Evolutionary conservation across 768 basidiomycete species (phyloP), one percentile per base, ranked within the genome.

Genomic region (Gloeostereum incarnatum): DNA sequence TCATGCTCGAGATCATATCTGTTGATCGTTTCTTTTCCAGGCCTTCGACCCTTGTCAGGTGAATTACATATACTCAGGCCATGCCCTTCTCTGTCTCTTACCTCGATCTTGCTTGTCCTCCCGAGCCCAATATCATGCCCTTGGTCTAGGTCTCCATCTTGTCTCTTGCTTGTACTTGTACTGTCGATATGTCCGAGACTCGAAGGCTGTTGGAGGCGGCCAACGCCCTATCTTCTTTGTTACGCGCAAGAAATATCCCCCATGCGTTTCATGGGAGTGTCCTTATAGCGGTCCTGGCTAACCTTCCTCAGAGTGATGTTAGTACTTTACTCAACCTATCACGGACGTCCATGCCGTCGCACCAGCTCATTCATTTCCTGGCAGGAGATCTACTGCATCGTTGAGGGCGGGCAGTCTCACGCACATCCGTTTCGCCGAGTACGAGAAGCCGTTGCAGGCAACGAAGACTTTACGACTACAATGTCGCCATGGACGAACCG

Each of bases 401-500:
- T 88, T 44, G 81, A 89, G 58, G 77, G 78, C 32, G 75, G 79
- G n/a, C 58, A 73, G 24, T 56, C 61, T 30, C 70, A 63, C 22
- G 58, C 68, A 1, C 79, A 89, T 55, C 80, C 85, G 0, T 91
- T 89, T 55, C 75, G 84, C 42, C 75, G 80, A 41, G 82, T 86
- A 32, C 77, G 87, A 40, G 82, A 88, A 46, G 85, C 87, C 9
- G 53, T 85, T 38, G 59, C 75, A 21, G 73, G 72, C 20, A 78
- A 65, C 50, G 69, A 75, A 23, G 71, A 80, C 49, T 74, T 87
- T 48, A 71, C 77, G 6, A 68, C 71, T 16, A 79, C 73, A 9
- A 71, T 79, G 47, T 85, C 87, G 0, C 79, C 87, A n/a, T 89
- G 87, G 87, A 86, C 79, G 40, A 85, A 87, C 50, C 73, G 88